phyloP scores from a whole-genome alignment of 208 protist species.

The Trypanosoma scelopori region DNA sequence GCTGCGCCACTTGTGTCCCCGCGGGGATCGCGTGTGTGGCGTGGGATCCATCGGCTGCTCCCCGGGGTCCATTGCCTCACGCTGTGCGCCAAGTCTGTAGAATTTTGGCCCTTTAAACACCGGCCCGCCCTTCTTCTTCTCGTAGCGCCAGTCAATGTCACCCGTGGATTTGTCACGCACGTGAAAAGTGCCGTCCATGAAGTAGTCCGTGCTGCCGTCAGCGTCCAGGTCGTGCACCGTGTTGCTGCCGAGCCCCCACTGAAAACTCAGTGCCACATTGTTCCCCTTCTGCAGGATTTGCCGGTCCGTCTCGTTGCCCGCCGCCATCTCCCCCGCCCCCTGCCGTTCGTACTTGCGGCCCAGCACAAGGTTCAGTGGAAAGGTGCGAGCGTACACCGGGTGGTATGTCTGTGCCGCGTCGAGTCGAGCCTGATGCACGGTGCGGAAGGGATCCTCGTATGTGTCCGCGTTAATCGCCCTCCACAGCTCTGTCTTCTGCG shows the following conservation, averaged over 20 bases:
- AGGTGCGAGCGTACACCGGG: slow-evolving; percentile 52
- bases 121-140: slow-evolving; percentile 69
- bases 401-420: slow-evolving; percentile 75
- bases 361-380: slow-evolving; percentile 52
- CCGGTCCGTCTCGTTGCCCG: slow-evolving; percentile 69
- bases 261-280: slow-evolving; percentile 32
- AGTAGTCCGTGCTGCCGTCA: slow-evolving; percentile 79
- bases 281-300: slow-evolving; percentile 56
- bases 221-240: slow-evolving; percentile 74
- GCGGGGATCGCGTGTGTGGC: slow-evolving; percentile 12
- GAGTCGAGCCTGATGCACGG: slow-evolving; percentile 84
- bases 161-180: slow-evolving; percentile 74
- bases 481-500: slow-evolving; percentile 58
- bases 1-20: slow-evolving; percentile 37
- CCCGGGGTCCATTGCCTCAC: slow-evolving; percentile 54
- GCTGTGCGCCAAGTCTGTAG: slow-evolving; percentile 65
- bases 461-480: slow-evolving; percentile 51
- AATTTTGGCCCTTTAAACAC: slow-evolving; percentile 73
- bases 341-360: slow-evolving; percentile 70
- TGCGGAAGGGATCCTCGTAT: slow-evolving; percentile 76
- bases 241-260: slow-evolving; percentile 57
- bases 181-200: slow-evolving; percentile 59
- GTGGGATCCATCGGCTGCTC: slow-evolving; percentile 55
- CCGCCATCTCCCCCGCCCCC: slow-evolving; percentile 58
- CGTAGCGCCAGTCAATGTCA: slow-evolving; percentile 88